Evolutionary conservation across 2,329 filamentous ascomycete genomes (phyloP).

Genomic region (Stenocarpella maydis): DNA sequence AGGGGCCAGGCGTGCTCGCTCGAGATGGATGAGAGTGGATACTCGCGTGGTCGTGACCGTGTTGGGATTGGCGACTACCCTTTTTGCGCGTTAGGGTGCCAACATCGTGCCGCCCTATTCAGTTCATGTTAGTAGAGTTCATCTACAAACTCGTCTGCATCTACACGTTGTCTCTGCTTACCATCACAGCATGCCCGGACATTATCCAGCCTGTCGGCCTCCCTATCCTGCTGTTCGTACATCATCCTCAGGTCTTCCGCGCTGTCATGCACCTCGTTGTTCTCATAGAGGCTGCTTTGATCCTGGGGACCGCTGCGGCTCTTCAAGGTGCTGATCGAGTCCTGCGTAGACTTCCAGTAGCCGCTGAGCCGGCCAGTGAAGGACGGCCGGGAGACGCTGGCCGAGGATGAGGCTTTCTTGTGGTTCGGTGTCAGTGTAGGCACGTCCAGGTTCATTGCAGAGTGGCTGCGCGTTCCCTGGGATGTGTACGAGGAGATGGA

Average conservation of each 20-base stretch:
- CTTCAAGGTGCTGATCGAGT: slow-evolving; percentile 62
- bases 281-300: slow-evolving; percentile 55
- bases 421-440: slow-evolving; percentile 64
- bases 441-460: slow-evolving; percentile 60
- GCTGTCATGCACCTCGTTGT: slow-evolving; percentile 73
- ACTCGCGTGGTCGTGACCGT: slow-evolving; percentile 41
- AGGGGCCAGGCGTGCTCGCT: slow-evolving; percentile 30
- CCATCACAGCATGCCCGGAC: slow-evolving; percentile 97
- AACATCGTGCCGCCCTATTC: slow-evolving; percentile 77
- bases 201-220: slow-evolving; percentile 86
- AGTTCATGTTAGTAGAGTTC: background rate
- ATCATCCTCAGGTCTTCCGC: slow-evolving; percentile 84
- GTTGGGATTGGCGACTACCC: slow-evolving; percentile 52
- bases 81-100: slow-evolving; percentile 62
- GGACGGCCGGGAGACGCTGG: slow-evolving; percentile 23
- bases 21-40: slow-evolving; percentile 34
- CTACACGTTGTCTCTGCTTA: slow-evolving; percentile 54
- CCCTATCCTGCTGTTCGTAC: slow-evolving; percentile 79
- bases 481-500: slow-evolving; percentile 86
- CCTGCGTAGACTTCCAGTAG: slow-evolving; percentile 62
- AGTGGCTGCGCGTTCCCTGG: slow-evolving; percentile 71
- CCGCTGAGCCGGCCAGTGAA: slow-evolving; percentile 62
- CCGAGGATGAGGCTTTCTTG: slow-evolving; percentile 44
- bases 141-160: background rate
- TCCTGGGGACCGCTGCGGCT: slow-evolving; percentile 56